Percentiles rank a stretch among this genome's conserved stretches.
These are phyloP conservation scores for Monilinia vaccinii-corymbosi DNA, from an alignment of 2,329 filamentous ascomycete species.

Conservation along the genomic window DNA sequence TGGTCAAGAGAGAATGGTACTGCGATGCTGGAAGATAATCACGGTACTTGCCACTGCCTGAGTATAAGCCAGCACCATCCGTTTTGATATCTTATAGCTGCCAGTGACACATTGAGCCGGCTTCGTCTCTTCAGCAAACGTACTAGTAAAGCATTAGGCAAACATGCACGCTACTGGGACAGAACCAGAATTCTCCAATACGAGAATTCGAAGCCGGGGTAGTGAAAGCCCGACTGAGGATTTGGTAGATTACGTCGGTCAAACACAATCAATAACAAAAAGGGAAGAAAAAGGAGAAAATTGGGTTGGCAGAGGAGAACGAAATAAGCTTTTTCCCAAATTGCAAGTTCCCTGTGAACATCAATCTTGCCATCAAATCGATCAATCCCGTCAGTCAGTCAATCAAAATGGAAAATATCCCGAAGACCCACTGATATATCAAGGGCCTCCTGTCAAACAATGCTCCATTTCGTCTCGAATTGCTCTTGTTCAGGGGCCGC, in stretches of 20 bases:
- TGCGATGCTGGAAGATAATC: not conserved
- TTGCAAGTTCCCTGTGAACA: not conserved
- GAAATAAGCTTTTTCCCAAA: slow-evolving; percentile 1
- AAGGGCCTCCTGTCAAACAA: not conserved
- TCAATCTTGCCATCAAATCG: not conserved
- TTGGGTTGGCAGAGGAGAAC: not conserved
- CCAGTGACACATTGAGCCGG: not conserved
- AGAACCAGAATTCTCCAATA: not conserved
- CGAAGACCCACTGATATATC: not conserved
- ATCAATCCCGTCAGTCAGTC: not conserved
- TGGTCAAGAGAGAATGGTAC: not conserved
- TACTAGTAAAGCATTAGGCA: not conserved
- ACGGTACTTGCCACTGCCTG: not conserved
- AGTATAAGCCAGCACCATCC: not conserved
- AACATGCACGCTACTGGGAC: not conserved
- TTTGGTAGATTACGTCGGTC: not conserved
- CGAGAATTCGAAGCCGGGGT: not conserved
- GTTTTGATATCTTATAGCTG: not conserved
- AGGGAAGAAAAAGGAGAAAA: not conserved
- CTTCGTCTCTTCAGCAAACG: not conserved
- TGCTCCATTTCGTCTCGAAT: not conserved
- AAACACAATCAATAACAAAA: not conserved
- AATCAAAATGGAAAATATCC: not conserved
- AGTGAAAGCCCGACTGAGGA: too few relatives aligned
- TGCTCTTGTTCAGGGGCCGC: not conserved